Evolutionary conservation across 148 eudicot genomes (phyloP).

Genomic region (Rhododendron ferrugineum): DNA sequence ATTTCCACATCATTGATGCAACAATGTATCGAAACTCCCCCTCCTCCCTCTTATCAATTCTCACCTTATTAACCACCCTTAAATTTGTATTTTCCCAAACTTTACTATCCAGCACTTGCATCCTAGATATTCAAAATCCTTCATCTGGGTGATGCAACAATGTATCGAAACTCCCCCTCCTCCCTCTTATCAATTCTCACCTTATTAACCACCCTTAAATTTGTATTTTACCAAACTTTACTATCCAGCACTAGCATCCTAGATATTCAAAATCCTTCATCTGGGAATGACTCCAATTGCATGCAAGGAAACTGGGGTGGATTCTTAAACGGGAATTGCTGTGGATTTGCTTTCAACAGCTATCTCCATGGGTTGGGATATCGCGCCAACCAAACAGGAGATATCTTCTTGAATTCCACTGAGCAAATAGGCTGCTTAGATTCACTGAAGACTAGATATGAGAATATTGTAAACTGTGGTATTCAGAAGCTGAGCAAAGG

Average conservation of each 20-base stretch:
- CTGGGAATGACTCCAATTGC: slow-evolving; percentile 12
- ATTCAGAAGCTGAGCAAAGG: slow-evolving; percentile 38
- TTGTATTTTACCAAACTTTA: slow-evolving; percentile 3
- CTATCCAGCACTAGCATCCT: slow-evolving; percentile 18
- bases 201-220: slow-evolving; percentile 6
- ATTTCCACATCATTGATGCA: neutral
- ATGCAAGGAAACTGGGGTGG: slow-evolving; percentile 31
- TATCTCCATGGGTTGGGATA: slow-evolving; percentile 23
- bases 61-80: slow-evolving; percentile 10
- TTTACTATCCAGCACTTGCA: slow-evolving; percentile 14
- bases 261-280: slow-evolving; percentile 16
- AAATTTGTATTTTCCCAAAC: slow-evolving; percentile 5
- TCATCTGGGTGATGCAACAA: neutral
- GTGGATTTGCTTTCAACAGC: slow-evolving; percentile 21
- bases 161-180: neutral
- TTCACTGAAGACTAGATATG: slow-evolving; percentile 9
- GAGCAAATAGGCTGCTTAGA: slow-evolving; percentile 26
- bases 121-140: slow-evolving; percentile 20
- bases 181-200: neutral
- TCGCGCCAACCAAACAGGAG: slow-evolving; percentile 27
- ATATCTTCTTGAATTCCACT: slow-evolving; percentile 27
- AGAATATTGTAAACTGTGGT: slow-evolving; percentile 23
- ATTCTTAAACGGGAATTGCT: slow-evolving; percentile 19
- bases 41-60: neutral
- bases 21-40: neutral